Evolutionary conservation across 768 basidiomycete species (phyloP), one percentile per base, ranked within the genome.

Genomic region (Phanerochaete carnosa): DNA sequence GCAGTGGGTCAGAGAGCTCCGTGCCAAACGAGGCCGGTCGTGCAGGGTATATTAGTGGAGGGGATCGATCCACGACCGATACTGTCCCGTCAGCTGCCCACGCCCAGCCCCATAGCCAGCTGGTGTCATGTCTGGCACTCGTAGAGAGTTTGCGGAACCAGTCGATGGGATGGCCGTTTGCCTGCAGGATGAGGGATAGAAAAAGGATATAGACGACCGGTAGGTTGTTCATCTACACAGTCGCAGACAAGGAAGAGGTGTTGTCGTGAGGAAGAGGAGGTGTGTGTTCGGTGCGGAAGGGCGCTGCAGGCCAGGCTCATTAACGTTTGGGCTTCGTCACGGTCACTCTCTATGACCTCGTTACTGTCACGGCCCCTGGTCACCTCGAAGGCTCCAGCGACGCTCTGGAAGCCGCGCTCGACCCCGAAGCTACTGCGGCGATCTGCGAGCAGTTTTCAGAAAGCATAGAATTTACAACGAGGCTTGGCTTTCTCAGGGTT

Each of bases 1-100:
- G 65, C 23, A 76, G 65, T 1, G 72, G 70, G 57, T 90, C 86
- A 58, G 73, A 77, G 46, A 92, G 84, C 62, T 90, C 86, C 25
- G 82, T 80, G 13, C 92, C 92, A 72, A 94, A 94, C 0, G 87
- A 83, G 56, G 92, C 92, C 75, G 78, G 77, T 52, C 90, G 80
- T 6, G 92, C 89, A 51, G 79, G 77, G 69, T 90, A 94, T 2
- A 83, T 83, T 59, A 93, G 76, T 0, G 85, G 77, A 0, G 91
- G 91, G 4, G 83, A 79, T 60, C 85, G 84, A 75, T 93, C 91
- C 37, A 93, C 86, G 62, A 93, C 78, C 26, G 90, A 87, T 60
- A 92, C 89, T 28, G 72, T 72, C 55, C 73, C 76, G 60, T 76
- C 76, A 15, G 73, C 66, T n/a, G 75, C 73, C 75, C 76, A 76